Evolutionary conservation across 2,329 filamentous ascomycete species (phyloP).

Genomic region (Paramyrothecium roridum): DNA sequence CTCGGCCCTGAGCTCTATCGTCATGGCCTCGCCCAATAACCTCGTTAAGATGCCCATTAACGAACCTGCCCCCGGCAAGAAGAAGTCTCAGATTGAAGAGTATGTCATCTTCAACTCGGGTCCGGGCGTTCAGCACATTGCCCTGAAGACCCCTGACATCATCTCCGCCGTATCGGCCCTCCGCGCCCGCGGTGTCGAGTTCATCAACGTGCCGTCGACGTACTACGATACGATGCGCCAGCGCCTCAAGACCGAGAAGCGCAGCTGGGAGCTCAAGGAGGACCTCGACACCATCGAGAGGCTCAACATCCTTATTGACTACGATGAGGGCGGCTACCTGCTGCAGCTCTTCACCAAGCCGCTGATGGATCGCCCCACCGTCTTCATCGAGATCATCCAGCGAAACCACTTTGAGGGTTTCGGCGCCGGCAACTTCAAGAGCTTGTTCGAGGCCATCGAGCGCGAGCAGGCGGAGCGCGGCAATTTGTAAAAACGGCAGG

Average conservation of each 20-base stretch:
- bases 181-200: constrained; percentile 84
- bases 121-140: constrained; percentile 90
- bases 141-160: constrained; percentile 78
- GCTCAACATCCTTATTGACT: constrained; percentile 89
- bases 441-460: constrained; percentile 92
- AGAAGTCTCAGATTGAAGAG: constrained; percentile 92
- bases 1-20: constrained; percentile 81
- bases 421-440: constrained; percentile 94
- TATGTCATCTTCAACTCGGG: constrained; percentile 88
- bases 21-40: constrained; percentile 84
- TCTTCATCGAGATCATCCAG: constrained; percentile 96
- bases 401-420: constrained; percentile 87
- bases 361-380: constrained; percentile 88
- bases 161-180: constrained; percentile 72
- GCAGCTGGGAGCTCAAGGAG: constrained; percentile 66
- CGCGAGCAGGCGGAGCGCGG: constrained; percentile 83
- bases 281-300: constrained; percentile 73
- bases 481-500: constrained; percentile 58
- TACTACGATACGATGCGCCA: constrained; percentile 79
- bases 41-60: constrained; percentile 98
- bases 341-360: constrained; percentile 79
- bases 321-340: constrained; percentile 88
- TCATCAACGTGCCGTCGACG: constrained; percentile 82
- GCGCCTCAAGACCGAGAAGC: constrained; percentile 63
- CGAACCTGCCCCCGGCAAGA: constrained; percentile 86